Evolutionary conservation across 495 filamentous ascomycete species (phyloP).

Genomic region (Neurospora sp.): DNA sequence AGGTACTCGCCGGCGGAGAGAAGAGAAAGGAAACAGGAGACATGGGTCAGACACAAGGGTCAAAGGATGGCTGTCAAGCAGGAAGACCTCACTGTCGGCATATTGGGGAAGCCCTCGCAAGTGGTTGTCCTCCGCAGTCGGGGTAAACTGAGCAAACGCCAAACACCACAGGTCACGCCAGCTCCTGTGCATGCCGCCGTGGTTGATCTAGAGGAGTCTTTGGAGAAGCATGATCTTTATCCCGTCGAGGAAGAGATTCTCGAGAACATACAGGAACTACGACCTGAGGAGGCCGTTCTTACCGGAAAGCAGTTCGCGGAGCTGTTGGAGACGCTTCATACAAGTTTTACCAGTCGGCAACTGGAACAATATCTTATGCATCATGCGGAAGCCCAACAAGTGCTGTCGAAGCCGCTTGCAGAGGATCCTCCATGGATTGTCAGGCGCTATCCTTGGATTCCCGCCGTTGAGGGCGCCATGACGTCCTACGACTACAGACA

Average conservation of each 20-base stretch:
- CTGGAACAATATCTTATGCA: conserved; percentile 27
- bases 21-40: background rate
- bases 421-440: conserved; percentile 19
- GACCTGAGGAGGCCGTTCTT: conserved; percentile 22
- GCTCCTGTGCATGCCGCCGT: conserved; percentile 1
- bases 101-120: background rate
- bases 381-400: background rate
- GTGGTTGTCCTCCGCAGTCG: conserved; percentile 16
- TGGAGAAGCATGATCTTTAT: conserved; percentile 19
- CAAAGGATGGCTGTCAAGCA: background rate
- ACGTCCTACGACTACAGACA: conserved; percentile 1
- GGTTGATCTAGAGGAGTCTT: conserved; percentile 20
- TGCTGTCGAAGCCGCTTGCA: background rate
- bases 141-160: background rate
- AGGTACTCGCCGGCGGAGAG: background rate
- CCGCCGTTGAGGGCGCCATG: conserved; percentile 5
- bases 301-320: conserved; percentile 25
- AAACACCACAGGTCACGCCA: background rate
- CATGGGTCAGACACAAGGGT: background rate
- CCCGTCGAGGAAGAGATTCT: conserved; percentile 20
- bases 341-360: conserved; percentile 35
- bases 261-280: conserved; percentile 34
- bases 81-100: background rate
- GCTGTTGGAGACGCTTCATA: conserved; percentile 25
- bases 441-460: conserved; percentile 22